Evolutionary conservation across 148 eudicot genomes (phyloP).

Genomic region (Salicornia ramosissima): DNA sequence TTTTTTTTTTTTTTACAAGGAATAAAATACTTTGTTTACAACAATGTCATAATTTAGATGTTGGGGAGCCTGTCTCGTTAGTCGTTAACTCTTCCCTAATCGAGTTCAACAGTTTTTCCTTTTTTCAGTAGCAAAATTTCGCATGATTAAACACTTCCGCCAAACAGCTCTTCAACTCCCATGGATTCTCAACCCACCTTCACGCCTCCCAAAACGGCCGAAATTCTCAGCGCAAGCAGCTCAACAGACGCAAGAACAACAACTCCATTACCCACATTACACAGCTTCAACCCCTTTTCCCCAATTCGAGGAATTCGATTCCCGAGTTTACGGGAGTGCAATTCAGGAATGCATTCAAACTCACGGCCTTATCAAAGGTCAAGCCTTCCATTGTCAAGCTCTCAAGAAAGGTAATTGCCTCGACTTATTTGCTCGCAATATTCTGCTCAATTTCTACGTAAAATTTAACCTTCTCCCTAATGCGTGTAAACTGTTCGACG

Average conservation of each 20-base stretch:
- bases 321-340: slow-evolving; percentile 38
- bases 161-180: slow-evolving; percentile 16
- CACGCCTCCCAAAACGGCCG: not conserved
- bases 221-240: slow-evolving; percentile 21
- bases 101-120: not conserved
- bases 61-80: too few species aligned
- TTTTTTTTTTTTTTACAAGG: too few species aligned
- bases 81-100: not conserved
- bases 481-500: slow-evolving; percentile 62
- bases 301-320: slow-evolving; percentile 26
- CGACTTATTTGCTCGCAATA: slow-evolving; percentile 59
- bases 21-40: too few species aligned
- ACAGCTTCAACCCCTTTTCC: not conserved
- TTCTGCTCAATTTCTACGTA: slow-evolving; percentile 59
- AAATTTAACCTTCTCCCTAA: slow-evolving; percentile 35
- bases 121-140: not conserved
- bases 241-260: not conserved
- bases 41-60: too few species aligned
- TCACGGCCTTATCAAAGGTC: slow-evolving; percentile 32
- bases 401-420: slow-evolving; percentile 58
- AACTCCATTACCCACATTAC: slow-evolving; percentile 1
- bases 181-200: slow-evolving; percentile 8
- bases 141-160: slow-evolving; percentile 23
- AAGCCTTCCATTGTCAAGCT: slow-evolving; percentile 48
- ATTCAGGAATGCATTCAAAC: slow-evolving; percentile 45